Evolutionary conservation across 306 rosid species (phyloP).

Genomic region (Comarum palustre): DNA sequence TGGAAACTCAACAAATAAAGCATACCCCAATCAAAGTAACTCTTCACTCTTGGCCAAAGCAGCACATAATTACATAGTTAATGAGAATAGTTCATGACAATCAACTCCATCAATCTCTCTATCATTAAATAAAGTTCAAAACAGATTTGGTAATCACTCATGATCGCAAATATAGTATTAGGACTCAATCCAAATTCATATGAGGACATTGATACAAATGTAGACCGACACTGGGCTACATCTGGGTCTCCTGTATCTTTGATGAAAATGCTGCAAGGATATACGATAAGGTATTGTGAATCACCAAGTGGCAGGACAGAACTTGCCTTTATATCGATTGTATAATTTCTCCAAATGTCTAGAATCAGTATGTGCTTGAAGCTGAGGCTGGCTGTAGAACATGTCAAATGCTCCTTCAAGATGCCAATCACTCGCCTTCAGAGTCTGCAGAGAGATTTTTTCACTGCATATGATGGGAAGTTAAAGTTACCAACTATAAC

Average conservation of each 20-base stretch:
- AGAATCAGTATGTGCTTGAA: constrained; percentile 64
- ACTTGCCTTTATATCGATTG: constrained; percentile 93
- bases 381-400: constrained; percentile 92
- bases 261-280: not conserved
- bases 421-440: constrained; percentile 95
- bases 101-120: not conserved
- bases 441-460: constrained; percentile 71
- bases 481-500: not conserved
- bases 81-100: not conserved
- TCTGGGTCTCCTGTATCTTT: no score
- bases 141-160: not conserved
- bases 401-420: constrained; percentile 97
- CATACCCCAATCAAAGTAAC: not conserved
- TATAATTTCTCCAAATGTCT: constrained; percentile 96
- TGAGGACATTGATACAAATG: not conserved
- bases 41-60: not conserved
- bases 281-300: not conserved
- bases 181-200: not conserved
- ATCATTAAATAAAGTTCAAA: not conserved
- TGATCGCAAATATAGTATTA: not conserved
- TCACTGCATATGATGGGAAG: constrained; percentile 52
- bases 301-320: constrained; percentile 7
- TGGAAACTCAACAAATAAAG: not conserved
- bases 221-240: not conserved
- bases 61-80: not conserved